Evolutionary conservation across 2,329 filamentous ascomycete species (phyloP), one percentile per base, ranked within the genome.

Genomic region (Arthrobotrys pseudoclavata): DNA sequence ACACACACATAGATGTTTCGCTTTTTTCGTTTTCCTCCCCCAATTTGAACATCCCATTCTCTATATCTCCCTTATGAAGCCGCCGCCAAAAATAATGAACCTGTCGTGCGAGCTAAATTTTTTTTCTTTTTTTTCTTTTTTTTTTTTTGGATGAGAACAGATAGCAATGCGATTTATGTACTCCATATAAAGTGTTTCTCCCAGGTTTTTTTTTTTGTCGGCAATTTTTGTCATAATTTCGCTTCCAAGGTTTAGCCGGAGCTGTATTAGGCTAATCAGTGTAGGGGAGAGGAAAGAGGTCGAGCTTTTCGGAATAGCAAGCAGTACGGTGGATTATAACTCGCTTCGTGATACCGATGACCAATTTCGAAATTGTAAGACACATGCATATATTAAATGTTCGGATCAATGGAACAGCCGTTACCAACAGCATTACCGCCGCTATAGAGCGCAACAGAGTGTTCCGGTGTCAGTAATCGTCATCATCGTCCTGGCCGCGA

Each of bases 401-500:
- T 62, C 60, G 60, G 60, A 66, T 66, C 63, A 57, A 72, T 48
- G 48, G 37, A 48, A 71, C 26, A 20, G 40, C 40, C 29, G 29
- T 26, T 50, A 7, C 37, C 29, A 24, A 40, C n/a, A 26, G 9
- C n/a, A 45, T 55, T 20, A 18, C 45, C 47, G 50, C 37, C 37
- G 26, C 37, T 3, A 18, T 50, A 10, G 34, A 31, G 15, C 24
- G 50, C 24, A 60, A 55, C 50, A 26, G 64, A 20, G 34, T 67
- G 52, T 34, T 34, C 45, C 20, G 37, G 24, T 15, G 12, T 75
- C 60, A 75, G 45, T 69, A 74, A 48, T 79, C 69, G 29, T 78
- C 75, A 24, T 78, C 67, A 24, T 78, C 75, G 53, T 78, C 75
- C 50, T 78, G 75, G 31, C 68, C 62, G 20, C 75, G 67, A 18